Base-by-base conservation (phyloP, 371 early-diverging fungal genomes). In the Mortierella polycephala region DNA sequence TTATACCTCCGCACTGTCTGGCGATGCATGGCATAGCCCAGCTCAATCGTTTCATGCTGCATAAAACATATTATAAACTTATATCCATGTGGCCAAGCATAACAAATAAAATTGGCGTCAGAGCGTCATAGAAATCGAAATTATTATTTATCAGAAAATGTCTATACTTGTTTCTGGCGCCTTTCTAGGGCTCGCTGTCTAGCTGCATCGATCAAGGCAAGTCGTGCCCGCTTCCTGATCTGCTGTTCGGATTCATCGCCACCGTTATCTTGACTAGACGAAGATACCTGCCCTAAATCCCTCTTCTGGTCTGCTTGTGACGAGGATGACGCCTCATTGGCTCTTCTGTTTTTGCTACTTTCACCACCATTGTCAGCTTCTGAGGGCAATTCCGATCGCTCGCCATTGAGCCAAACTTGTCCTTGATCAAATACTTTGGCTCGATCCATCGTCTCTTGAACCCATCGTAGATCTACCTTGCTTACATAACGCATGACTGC, bases 401-500 rank as follows among this genome's bases (percentile, higher is more conserved):
- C 82, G 14, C 71, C 60, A 41, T 76, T 71, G 1, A 74, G 57
- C 73, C 74, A 74, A 6, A 69, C 69, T 8, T 57, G n/a, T 2
- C 69, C 73, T 18, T 51, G 59, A 13, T 69, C 82, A 60, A 64
- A 69, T 20, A 72, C 51, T 55, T 75, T 72, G 46, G 75, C 72
- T 11, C 79, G 66, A 30, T 79, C 73, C 49, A 83, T 14, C 12
- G 61, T 79, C 10, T 60, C 73, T 49, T 74, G 60, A 16, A 68
- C 71, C 83, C 83, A 83, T 7, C 75, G 67, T 21, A 71, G 44
- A 16, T 80, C 80, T 13, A 90, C 83, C 62, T 89, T 89, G 60
- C 89, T 88, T 12, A 88, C 91, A 40, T 87, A 85, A 23, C 90
- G 88, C 89, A 93, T 89, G 14, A 89, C 83, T 0, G 91, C 91